Conservation (phyloP, 2,329 filamentous ascomycete genomes). For the Trichophyton benhamiae region DNA sequence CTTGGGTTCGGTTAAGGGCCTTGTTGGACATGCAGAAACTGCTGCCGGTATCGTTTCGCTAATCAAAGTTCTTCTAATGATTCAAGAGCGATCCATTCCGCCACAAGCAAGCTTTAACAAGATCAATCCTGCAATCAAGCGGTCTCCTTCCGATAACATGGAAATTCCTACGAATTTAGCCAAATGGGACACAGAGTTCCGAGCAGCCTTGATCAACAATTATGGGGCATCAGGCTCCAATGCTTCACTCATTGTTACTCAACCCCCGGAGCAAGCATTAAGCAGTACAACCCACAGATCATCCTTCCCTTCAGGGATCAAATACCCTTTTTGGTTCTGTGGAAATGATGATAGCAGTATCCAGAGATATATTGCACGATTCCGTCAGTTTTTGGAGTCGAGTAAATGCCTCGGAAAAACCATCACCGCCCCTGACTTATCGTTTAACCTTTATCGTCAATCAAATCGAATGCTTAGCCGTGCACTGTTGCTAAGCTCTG, state of each 20-base stretch:
- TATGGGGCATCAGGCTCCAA: conserved; percentile 21
- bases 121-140: conserved; percentile 12
- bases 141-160: background rate
- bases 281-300: background rate
- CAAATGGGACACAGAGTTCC: background rate
- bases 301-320: background rate
- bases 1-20: conserved; percentile 24
- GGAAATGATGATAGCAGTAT: conserved; percentile 4
- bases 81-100: conserved; percentile 19
- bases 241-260: conserved; percentile 17
- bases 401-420: background rate
- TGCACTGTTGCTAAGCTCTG: conserved; percentile 5
- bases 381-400: background rate
- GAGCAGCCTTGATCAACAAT: conserved; percentile 16
- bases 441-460: conserved; percentile 11
- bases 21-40: conserved; percentile 25
- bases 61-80: conserved; percentile 23
- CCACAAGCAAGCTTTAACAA: conserved; percentile 18
- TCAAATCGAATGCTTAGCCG: conserved; percentile 13
- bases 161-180: background rate
- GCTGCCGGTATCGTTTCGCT: conserved; percentile 23
- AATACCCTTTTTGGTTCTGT: conserved; percentile 3
- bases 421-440: background rate
- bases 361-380: background rate
- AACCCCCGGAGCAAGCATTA: background rate